Evolutionary conservation across 345 rosid species (phyloP).

Genomic region (Salix suchowensis): DNA sequence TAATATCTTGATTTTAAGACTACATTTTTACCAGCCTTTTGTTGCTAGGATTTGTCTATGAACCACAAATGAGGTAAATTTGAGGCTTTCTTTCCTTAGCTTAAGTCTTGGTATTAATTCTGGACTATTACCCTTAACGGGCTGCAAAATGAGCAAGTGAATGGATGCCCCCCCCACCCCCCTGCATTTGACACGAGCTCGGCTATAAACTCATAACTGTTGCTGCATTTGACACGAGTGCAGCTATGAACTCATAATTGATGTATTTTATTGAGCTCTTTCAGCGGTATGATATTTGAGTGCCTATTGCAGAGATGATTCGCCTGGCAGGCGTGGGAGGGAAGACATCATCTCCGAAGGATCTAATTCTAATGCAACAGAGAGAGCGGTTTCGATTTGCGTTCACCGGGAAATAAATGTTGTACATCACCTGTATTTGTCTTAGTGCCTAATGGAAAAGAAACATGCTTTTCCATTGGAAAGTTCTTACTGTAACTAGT

Average conservation of each 20-base stretch:
- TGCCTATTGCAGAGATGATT: slow-evolving; percentile 18
- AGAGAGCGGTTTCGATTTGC: slow-evolving; percentile 20
- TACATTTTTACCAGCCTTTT: not conserved
- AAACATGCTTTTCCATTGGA: slow-evolving; percentile 21
- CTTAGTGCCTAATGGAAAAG: slow-evolving; percentile 22
- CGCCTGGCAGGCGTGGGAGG: slow-evolving; percentile 25
- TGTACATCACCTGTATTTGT: slow-evolving; percentile 20
- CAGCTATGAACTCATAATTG: not conserved
- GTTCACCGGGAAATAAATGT: slow-evolving; percentile 23
- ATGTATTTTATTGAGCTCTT: not conserved
- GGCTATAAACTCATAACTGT: not conserved
- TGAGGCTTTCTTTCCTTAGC: not conserved
- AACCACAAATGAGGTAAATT: not conserved
- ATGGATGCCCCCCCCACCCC: not conserved
- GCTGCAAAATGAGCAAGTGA: not conserved
- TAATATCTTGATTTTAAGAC: not conserved
- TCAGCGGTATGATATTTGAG: not conserved
- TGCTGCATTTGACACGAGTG: too few relatives aligned
- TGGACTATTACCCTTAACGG: not conserved
- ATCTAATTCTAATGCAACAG: slow-evolving; percentile 13
- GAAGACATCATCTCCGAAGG: slow-evolving; percentile 28
- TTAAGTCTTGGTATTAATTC: not conserved
- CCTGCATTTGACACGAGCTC: not conserved
- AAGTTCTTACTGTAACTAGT: slow-evolving; percentile 17
- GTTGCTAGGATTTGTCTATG: not conserved